Conservation (phyloP, 495 filamentous ascomycete species). For the Bryoglossum gracile region DNA sequence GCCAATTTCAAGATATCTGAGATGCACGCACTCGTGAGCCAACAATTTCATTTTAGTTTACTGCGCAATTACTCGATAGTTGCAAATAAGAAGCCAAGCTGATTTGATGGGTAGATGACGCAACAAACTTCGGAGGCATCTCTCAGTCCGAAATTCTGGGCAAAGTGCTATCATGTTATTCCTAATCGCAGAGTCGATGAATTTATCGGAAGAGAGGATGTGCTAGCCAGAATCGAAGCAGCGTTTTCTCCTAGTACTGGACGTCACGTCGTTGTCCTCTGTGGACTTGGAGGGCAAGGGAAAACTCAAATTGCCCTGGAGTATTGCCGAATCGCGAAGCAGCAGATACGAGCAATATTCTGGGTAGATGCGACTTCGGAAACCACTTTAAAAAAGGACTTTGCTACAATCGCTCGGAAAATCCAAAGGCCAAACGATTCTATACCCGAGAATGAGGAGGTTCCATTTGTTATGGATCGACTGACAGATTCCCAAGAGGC, state of each 20-base stretch:
- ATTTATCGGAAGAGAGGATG: slow-evolving; percentile 6
- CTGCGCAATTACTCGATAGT: too few relatives aligned
- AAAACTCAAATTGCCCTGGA: slow-evolving; percentile 32
- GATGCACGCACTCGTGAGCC: too few relatives aligned
- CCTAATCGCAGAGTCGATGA: slow-evolving; percentile 1
- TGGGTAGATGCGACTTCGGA: slow-evolving; percentile 28
- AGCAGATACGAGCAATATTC: slow-evolving; percentile 20
- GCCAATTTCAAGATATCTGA: too few relatives aligned
- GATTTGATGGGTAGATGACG: too few relatives aligned
- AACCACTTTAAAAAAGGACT: slow-evolving; percentile 8
- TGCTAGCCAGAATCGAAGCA: background rate
- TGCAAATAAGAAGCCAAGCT: too few relatives aligned
- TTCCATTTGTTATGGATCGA: slow-evolving; percentile 20
- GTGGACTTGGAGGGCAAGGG: slow-evolving; percentile 29
- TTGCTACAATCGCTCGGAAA: slow-evolving; percentile 1
- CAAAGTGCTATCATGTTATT: background rate
- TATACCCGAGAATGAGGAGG: background rate
- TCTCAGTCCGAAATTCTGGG: too few relatives aligned
- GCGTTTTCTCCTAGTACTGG: background rate
- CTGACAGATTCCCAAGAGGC: slow-evolving; percentile 13
- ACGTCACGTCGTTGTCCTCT: slow-evolving; percentile 17
- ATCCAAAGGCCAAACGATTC: background rate
- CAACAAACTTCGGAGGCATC: too few relatives aligned
- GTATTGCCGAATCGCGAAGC: slow-evolving; percentile 22
- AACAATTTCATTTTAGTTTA: too few relatives aligned